Evolutionary conservation across 352 stramenopile genomes (phyloP), one percentile per base, ranked within the genome.

Genomic region (Globisporangium emineosum): DNA sequence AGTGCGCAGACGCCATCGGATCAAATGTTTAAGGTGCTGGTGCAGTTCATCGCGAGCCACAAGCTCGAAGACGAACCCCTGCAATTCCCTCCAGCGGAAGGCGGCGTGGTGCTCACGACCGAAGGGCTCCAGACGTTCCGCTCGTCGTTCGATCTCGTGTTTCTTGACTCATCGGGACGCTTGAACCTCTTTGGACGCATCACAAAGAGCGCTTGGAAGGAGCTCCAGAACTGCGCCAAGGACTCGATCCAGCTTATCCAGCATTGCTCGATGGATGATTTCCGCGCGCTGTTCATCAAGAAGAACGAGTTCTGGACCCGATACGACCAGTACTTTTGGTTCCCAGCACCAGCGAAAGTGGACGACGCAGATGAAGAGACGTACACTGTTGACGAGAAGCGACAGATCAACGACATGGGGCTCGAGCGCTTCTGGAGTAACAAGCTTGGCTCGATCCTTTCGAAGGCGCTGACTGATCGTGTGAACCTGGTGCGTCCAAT

Each of bases 301-400:
- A 90, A 88, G 64, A 83, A 83, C 53, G 71, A 80, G 45, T 91
- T 96, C 58, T 96, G 84, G 82, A 89, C 81, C 12, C 71, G 83
- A 2, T 96, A 94, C 53, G 88, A 96, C 69, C 83, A 95, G 69
- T 96, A 87, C 68, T 90, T 88, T 58, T 94, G 81, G 79, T 80
- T 96, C 49, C 86, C 85, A 6, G 73, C 81, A 0, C 72, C 83
- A 35, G 29, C 57, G 15, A 57, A 72, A 6, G 71, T 90, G 6
- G 76, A 91, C n/a, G 74, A 83, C 13, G 74, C 78, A 0, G 71
- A 89, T 52, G 70, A 81, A 27, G 75, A 88, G 10, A 83, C 73
- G 25, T 90, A 90, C 67, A 85, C 78, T 0, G 43, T 83, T 2
- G 72, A 88, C n/a, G 84, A 94, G 55, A 90, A 88, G 66, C 71